A percentile compares a stretch with the other conserved stretches of the same genome.
phyloP scores from a whole-genome alignment of 768 basidiomycete genomes.

The Cystobasidium ongulense region DNA sequence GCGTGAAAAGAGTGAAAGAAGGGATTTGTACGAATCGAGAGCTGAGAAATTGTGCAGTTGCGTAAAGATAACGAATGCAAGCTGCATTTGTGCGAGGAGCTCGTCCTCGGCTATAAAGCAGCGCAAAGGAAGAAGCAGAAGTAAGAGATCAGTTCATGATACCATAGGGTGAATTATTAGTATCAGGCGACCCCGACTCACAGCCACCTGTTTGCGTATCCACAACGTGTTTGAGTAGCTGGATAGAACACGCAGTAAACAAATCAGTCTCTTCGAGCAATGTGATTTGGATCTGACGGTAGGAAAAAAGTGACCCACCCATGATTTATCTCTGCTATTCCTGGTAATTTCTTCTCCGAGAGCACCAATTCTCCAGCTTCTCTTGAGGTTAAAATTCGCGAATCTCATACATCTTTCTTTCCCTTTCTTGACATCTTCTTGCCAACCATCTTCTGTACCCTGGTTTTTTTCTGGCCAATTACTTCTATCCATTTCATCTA shows the following conservation, averaged over 20 bases:
- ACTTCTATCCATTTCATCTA: background rate
- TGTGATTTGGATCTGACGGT: no score
- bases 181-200: constrained; percentile 35
- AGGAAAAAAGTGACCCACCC: constrained; percentile 35
- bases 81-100: constrained; percentile 45
- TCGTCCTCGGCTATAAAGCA: constrained; percentile 39
- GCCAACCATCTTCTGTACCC: constrained; percentile 25
- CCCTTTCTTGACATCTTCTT: constrained; percentile 30
- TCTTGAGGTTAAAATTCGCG: constrained; percentile 43
- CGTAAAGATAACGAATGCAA: constrained; percentile 46
- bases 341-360: constrained; percentile 46
- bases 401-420: constrained; percentile 40
- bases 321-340: constrained; percentile 47
- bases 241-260: background rate
- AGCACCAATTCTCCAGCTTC: constrained; percentile 46
- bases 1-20: constrained; percentile 44
- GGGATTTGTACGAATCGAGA: constrained; percentile 45
- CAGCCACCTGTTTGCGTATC: constrained; percentile 39
- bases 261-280: background rate
- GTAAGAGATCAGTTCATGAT: no score
- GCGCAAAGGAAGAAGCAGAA: background rate
- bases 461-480: constrained; percentile 1
- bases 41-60: constrained; percentile 47
- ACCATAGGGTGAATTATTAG: background rate
- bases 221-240: constrained; percentile 42